Evolutionary conservation across 345 rosid species (phyloP).

Genomic region (Salix viminalis): DNA sequence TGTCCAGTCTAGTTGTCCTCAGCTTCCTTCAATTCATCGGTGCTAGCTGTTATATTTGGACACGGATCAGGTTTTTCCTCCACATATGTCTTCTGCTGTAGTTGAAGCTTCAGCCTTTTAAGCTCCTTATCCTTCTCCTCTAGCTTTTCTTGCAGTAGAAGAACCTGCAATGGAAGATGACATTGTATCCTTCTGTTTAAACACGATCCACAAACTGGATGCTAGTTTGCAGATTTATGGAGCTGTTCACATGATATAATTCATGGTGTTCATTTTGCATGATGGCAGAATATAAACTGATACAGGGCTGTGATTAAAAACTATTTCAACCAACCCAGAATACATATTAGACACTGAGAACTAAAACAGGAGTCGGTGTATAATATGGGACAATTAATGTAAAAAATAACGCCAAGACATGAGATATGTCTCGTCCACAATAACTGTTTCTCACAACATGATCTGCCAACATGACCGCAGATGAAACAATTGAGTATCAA

Average conservation of each 20-base stretch:
- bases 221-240: too few relatives aligned
- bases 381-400: neutral
- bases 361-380: too few relatives aligned
- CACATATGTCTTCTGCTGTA: conserved; percentile 26
- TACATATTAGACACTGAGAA: too few relatives aligned
- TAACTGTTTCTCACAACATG: neutral
- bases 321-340: neutral
- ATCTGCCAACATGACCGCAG: neutral
- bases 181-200: too few relatives aligned
- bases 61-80: conserved; percentile 29
- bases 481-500: neutral
- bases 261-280: neutral
- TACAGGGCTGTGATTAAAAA: neutral
- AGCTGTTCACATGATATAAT: neutral
- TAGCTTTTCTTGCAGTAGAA: conserved; percentile 61
- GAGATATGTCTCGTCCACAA: neutral
- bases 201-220: too few relatives aligned
- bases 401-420: neutral
- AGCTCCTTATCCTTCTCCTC: conserved; percentile 62
- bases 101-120: conserved; percentile 41
- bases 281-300: neutral
- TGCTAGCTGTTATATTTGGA: conserved; percentile 28
- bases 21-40: conserved; percentile 12
- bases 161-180: conserved; percentile 42
- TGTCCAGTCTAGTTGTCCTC: too few relatives aligned